A percentile compares a stretch with the other conserved stretches of the same genome.
These are phyloP conservation scores for Cylindrotheca closterium DNA, from an alignment of 108 stramenopile species.

Conservation along the genomic window DNA sequence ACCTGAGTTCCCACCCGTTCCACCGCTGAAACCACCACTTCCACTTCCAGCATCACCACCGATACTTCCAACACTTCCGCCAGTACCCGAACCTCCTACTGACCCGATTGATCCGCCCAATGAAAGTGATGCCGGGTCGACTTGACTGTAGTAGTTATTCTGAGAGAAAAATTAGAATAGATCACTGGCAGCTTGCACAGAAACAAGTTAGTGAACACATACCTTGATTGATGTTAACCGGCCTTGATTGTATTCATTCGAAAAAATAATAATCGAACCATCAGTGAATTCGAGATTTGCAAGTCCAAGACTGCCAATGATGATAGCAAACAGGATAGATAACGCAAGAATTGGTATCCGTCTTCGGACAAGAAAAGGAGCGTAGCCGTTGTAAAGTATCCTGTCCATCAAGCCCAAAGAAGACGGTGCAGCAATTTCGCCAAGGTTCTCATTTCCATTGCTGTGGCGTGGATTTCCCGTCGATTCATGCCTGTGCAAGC, in stretches of 20 bases:
- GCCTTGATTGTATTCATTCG: slow-evolving; percentile 12
- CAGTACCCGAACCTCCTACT: neutral
- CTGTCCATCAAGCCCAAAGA: neutral
- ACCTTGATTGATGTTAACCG: slow-evolving; percentile 1
- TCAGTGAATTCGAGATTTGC: neutral
- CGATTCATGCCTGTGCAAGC: too few relatives aligned
- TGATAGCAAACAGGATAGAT: slow-evolving; percentile 1
- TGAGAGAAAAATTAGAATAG: too few relatives aligned
- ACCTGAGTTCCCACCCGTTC: neutral
- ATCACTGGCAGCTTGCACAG: too few relatives aligned
- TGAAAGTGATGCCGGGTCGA: neutral
- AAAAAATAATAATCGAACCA: slow-evolving; percentile 9
- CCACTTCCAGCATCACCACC: neutral
- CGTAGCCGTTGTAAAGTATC: neutral
- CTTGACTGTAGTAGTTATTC: neutral
- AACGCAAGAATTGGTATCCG: neutral
- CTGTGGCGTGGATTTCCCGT: too few relatives aligned
- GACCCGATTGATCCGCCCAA: neutral
- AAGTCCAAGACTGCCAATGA: slow-evolving; percentile 1
- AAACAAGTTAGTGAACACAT: slow-evolving; percentile 1
- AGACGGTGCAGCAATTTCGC: neutral
- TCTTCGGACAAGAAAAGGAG: slow-evolving; percentile 5
- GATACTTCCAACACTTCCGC: neutral
- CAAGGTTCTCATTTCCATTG: neutral
- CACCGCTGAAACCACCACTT: neutral